phyloP scores from a whole-genome alignment of 257 asterid genomes.

The Rauvolfia tetraphylla region DNA sequence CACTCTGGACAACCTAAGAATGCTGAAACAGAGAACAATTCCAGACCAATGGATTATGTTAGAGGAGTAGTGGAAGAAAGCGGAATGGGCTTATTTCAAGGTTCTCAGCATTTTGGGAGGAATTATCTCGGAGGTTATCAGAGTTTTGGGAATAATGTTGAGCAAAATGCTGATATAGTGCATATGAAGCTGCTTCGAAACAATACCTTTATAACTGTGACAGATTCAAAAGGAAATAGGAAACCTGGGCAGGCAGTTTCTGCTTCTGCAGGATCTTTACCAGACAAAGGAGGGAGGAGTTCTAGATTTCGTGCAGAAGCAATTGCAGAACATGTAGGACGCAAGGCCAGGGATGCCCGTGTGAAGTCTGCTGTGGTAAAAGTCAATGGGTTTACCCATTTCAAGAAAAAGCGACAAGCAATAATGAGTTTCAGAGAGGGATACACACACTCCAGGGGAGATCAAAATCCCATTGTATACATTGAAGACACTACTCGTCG shows the following conservation, averaged over 20 bases:
- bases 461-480: slow-evolving; percentile 61
- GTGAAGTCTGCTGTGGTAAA: slow-evolving; percentile 78
- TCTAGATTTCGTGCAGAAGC: slow-evolving; percentile 72
- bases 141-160: slow-evolving; percentile 27
- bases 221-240: slow-evolving; percentile 76
- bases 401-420: slow-evolving; percentile 74
- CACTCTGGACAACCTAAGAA: slow-evolving; percentile 42
- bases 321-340: slow-evolving; percentile 84
- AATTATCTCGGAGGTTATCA: neutral
- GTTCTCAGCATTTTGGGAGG: neutral
- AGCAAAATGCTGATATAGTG: slow-evolving; percentile 78
- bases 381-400: slow-evolving; percentile 65
- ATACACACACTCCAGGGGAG: slow-evolving; percentile 61
- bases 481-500: slow-evolving; percentile 82
- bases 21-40: slow-evolving; percentile 23
- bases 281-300: slow-evolving; percentile 65
- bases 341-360: slow-evolving; percentile 55
- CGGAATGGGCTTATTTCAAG: neutral
- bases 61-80: slow-evolving; percentile 16
- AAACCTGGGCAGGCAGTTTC: slow-evolving; percentile 41
- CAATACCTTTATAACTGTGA: slow-evolving; percentile 71
- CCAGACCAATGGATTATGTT: slow-evolving; percentile 30
- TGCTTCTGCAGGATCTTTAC: slow-evolving; percentile 61
- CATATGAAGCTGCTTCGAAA: slow-evolving; percentile 84
- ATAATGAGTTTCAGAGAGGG: slow-evolving; percentile 80